phyloP scores from a whole-genome alignment of 257 asterid genomes.

The Pogostemon cablin region DNA sequence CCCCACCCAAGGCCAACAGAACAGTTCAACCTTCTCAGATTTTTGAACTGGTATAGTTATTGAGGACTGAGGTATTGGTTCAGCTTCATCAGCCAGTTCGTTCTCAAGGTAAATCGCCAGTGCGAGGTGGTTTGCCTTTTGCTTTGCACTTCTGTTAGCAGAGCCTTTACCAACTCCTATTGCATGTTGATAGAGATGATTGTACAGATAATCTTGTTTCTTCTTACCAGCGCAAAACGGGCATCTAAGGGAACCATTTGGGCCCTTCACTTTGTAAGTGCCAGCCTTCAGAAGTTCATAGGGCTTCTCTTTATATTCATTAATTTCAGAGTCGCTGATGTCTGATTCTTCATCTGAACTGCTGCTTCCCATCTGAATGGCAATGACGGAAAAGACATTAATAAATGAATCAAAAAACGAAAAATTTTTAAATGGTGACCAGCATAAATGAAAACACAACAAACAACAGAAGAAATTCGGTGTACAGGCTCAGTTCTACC shows the following conservation, averaged over 20 bases:
- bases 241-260: constrained; percentile 80
- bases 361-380: constrained; percentile 69
- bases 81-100: constrained; percentile 57
- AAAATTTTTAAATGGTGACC: no score
- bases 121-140: constrained; percentile 84
- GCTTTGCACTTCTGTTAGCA: constrained; percentile 58
- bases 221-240: constrained; percentile 97
- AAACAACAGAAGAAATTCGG: no score
- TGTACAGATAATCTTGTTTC: constrained; percentile 85
- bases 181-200: constrained; percentile 86
- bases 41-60: constrained; percentile 41
- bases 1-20: constrained; percentile 90
- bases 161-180: constrained; percentile 83
- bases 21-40: constrained; percentile 56
- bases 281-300: constrained; percentile 65
- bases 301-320: constrained; percentile 79
- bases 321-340: constrained; percentile 82
- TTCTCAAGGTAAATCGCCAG: constrained; percentile 58
- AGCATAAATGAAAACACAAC: no score
- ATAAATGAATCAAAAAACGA: no score
- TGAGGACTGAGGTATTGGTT: constrained; percentile 52
- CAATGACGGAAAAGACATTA: constrained; percentile 8
- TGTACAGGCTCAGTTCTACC: no score
- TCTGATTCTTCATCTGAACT: constrained; percentile 82
- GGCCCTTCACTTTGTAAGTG: constrained; percentile 72